Base-by-base conservation (phyloP, 2,329 filamentous ascomycete species). In the Gliomastix tumulicola region DNA sequence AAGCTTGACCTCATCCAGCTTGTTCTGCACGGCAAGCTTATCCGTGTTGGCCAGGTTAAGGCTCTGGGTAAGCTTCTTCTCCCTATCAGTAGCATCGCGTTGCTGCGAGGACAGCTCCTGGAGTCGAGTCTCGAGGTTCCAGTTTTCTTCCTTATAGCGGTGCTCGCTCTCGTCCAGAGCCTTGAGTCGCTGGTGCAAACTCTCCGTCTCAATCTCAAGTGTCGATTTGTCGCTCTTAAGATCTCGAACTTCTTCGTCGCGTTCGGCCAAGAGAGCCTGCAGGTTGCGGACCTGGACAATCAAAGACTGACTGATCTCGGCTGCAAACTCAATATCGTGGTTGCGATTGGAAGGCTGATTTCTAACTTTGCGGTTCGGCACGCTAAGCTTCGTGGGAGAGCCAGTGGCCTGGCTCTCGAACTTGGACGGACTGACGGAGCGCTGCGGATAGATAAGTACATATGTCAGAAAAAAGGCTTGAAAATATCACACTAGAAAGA, bases 241-340 rank as follows among this genome's bases (percentile, higher is more conserved):
- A 15, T 80, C 73, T 56, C 85, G 89, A 46, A 96, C 66, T 32
- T 87, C 74, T 36, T 95, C 89, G 44, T 98, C 92, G 47, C 88
- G 85, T 62, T 97, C 88, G 1, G 82, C 76, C 10, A 98, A 72
- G 13, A 94, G 69, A 3, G 81, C 74, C 59, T 98, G 92, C 37
- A 98, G 65, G 54, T 92, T 88, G 43, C 92, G 83, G 35, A 98
- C 85, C 63, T 97, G 92, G n/a, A 84, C 81, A 35, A 98, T 82
- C 35, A 98, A 71, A 3, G 88, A 95, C 6, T 88, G 95, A 54
- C 88, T 96, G 51, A 98, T 96, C 55, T 98, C 90, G 35, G 92
- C 89, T n/a, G 90, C 92, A 54, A 98, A 94, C 50, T 96, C 88
- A 54, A 98, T 94, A 53, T 98, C 92, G 56, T 97, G 88, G 11